Percentiles rank a stretch among this genome's conserved stretches.
phyloP scores from a whole-genome alignment of 2,329 filamentous ascomycete species.

The Pseudocercospora musae region DNA sequence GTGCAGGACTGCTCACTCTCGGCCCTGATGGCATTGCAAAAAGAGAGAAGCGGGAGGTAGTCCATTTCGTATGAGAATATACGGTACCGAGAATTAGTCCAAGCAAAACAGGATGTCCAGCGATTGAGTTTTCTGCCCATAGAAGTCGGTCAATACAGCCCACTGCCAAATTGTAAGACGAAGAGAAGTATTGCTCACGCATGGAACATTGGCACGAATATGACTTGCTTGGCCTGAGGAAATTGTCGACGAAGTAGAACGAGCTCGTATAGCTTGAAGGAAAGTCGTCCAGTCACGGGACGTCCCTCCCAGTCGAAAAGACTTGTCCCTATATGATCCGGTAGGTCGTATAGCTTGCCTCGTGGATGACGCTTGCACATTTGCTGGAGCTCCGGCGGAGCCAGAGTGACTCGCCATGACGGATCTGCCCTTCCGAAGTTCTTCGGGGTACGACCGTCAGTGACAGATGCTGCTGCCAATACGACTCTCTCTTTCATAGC shows the following conservation, averaged over 20 bases:
- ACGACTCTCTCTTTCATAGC: conserved; percentile 20
- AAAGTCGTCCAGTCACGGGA: conserved; percentile 15
- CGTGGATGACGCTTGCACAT: conserved; percentile 24
- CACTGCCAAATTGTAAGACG: not conserved
- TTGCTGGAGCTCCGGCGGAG: conserved; percentile 19
- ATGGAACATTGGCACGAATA: conserved; percentile 53
- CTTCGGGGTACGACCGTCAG: conserved; percentile 4
- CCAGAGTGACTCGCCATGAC: conserved; percentile 18
- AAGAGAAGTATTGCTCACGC: conserved; percentile 17
- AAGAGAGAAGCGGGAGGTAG: conserved; percentile 38
- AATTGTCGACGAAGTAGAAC: conserved; percentile 36
- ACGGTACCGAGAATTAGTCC: conserved; percentile 43
- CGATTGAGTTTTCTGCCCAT: conserved; percentile 27
- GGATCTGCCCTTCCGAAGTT: conserved; percentile 24
- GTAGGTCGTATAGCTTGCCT: conserved; percentile 23
- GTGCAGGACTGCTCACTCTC: conserved; percentile 21
- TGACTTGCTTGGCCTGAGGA: conserved; percentile 45
- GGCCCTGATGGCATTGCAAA: conserved; percentile 40
- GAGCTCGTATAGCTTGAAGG: conserved; percentile 20
- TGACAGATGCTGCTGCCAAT: conserved; percentile 22
- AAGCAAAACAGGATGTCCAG: conserved; percentile 36
- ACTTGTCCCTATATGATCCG: conserved; percentile 19
- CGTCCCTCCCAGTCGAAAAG: conserved; percentile 22
- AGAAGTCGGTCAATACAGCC: not conserved
- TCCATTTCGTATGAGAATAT: conserved; percentile 38